Conservation (phyloP, 2,329 filamentous ascomycete species). For the Bimuria novae-zelandiae region DNA sequence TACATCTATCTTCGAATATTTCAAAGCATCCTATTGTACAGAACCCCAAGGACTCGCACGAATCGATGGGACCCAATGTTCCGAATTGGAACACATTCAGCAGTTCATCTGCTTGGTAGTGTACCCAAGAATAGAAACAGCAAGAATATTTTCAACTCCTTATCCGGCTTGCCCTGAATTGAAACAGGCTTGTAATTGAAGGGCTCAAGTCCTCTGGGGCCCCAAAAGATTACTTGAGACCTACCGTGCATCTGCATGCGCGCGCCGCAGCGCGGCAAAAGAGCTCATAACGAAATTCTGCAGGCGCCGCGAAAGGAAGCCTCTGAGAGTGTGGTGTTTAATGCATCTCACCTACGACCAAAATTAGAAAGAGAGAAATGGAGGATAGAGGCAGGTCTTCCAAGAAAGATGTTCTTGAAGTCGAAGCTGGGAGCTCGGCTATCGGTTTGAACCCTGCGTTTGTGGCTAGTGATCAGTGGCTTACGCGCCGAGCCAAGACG, state of each 20-base stretch:
- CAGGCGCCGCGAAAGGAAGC: not conserved
- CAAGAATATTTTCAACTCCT: too few species aligned
- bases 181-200: not conserved
- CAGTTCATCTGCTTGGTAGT: too few species aligned
- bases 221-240: conserved; percentile 1
- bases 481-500: too few species aligned
- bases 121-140: too few species aligned
- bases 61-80: not conserved
- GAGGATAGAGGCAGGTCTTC: too few species aligned
- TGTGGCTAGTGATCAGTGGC: too few species aligned
- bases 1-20: not conserved
- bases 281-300: not conserved
- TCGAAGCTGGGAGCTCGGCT: not conserved
- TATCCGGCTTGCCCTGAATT: not conserved
- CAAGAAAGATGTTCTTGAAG: not conserved
- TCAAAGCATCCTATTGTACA: not conserved
- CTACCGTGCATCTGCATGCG: conserved; percentile 5
- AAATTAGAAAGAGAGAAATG: too few species aligned
- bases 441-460: not conserved
- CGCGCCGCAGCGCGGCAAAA: conserved; percentile 5
- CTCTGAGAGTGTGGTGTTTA: not conserved
- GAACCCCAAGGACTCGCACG: not conserved
- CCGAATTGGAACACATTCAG: too few species aligned
- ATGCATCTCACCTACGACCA: too few species aligned
- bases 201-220: not conserved